These are phyloP conservation scores for Mrakia gelida DNA, from an alignment of 768 basidiomycete genomes.

Conservation along the genomic window DNA sequence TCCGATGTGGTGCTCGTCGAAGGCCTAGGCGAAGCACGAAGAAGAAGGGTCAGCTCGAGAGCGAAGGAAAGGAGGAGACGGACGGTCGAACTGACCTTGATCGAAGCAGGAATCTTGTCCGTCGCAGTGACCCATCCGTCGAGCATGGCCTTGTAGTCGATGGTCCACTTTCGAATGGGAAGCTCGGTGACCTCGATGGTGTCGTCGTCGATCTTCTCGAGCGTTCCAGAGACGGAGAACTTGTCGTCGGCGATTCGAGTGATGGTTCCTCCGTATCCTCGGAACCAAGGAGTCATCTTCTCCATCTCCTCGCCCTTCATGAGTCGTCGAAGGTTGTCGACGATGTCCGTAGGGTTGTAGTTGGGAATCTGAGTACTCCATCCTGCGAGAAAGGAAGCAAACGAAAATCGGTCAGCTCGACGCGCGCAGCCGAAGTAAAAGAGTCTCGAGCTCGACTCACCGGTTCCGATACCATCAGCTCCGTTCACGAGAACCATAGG, in stretches of 20 bases:
- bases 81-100: conserved; percentile 57
- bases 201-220: conserved; percentile 72
- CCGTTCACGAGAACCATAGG: conserved; percentile 90
- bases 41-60: not conserved
- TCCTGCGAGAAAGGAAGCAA: conserved; percentile 49
- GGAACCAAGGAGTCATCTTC: conserved; percentile 94
- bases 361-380: conserved; percentile 93
- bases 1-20: conserved; percentile 94
- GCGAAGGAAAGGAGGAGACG: no score
- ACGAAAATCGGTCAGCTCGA: not conserved
- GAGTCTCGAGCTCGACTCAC: conserved; percentile 44
- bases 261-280: conserved; percentile 60
- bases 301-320: conserved; percentile 79
- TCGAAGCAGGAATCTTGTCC: conserved; percentile 68
- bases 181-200: conserved; percentile 93
- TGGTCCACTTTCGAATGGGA: conserved; percentile 93
- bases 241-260: conserved; percentile 48
- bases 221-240: conserved; percentile 72
- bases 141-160: conserved; percentile 82
- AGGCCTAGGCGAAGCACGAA: conserved; percentile 60
- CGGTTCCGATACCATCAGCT: conserved; percentile 95
- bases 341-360: conserved; percentile 87
- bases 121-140: conserved; percentile 74
- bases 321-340: conserved; percentile 75
- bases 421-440: no score